Evolutionary conservation across 2,329 filamentous ascomycete species (phyloP), one percentile per base, ranked within the genome.

Genomic region (Seiridium unicorne): DNA sequence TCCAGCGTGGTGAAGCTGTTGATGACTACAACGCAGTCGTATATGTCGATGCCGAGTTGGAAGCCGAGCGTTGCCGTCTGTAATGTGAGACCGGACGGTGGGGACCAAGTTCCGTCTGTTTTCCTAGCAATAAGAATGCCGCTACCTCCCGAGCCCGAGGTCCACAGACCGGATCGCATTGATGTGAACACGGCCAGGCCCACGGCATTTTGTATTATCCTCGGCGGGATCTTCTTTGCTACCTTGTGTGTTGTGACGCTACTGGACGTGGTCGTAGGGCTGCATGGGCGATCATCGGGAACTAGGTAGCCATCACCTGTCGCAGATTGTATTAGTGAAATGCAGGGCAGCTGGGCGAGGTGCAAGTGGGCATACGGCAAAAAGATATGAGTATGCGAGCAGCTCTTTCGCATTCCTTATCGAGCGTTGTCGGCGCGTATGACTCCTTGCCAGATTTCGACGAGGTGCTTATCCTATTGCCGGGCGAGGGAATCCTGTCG

Each of bases 181-280:
- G 92, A 96, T 1, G 93, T 97, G 78, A 97, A 97, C 66, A 98
- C 91, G 58, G 92, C 93, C 60, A 98, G 84, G 9, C 92, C 94
- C 66, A 94, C 92, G 35, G 93, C 93, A 76, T 95, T 91, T 70
- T 91, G 87, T 67, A 98, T 92, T 60, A 97, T 92, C 70, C 89
- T 84, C 60, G 88, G 80, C 0, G 94, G 94, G 35, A 98, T 97
- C 77, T 93, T 95, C 76, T 94, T 92, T 56, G 82, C 75, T 18
- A 91, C 71, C 53, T 73, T 85, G 79, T 64, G 79, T 58, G 80
- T 81, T 55, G 79, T 80, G 55, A 75, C 87, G 83, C 73, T 65
- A 61, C 70, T 71, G 57, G 70, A 66, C 67, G 65, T 47, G 67
- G 69, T 72, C 58, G 72, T 59, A 62, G 66, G 60, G 62, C 67